A percentile compares a stretch with the other conserved stretches of the same genome.
phyloP scores from a whole-genome alignment of 78 protist genomes.

The Dictyostelium purpureum region DNA sequence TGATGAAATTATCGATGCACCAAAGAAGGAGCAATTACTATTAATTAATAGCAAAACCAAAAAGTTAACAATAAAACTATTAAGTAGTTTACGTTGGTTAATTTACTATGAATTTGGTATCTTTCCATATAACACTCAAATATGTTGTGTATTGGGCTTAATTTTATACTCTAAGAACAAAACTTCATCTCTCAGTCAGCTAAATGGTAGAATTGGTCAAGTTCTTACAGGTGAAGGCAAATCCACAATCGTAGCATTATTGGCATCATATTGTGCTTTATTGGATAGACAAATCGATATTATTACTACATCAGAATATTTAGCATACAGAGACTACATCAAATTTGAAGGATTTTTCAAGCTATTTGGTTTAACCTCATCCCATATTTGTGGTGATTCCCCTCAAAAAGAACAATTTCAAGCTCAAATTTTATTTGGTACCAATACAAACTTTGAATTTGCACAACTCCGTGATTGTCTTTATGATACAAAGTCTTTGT shows the following conservation, averaged over 20 bases:
- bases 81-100: slow-evolving; percentile 9
- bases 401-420: background rate
- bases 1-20: background rate
- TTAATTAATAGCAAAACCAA: background rate
- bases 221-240: slow-evolving; percentile 19
- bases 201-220: slow-evolving; percentile 17
- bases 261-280: background rate
- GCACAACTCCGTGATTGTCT: background rate
- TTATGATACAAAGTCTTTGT: background rate
- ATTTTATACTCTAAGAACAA: background rate
- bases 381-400: background rate
- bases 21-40: too few relatives aligned
- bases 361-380: background rate
- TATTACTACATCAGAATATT: slow-evolving; percentile 11
- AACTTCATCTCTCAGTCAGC: too few relatives aligned
- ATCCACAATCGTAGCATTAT: background rate
- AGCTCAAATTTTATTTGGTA: slow-evolving; percentile 6
- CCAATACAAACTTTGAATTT: slow-evolving; percentile 17
- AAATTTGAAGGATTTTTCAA: slow-evolving; percentile 1
- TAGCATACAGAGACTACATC: slow-evolving; percentile 1
- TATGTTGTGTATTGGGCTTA: slow-evolving; percentile 18
- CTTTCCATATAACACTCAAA: slow-evolving; percentile 21
- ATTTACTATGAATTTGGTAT: slow-evolving; percentile 3
- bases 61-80: background rate
- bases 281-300: slow-evolving; percentile 1